Evolutionary conservation across 495 filamentous ascomycete species (phyloP), one percentile per base, ranked within the genome.

Genomic region (Penicillium alfredii): DNA sequence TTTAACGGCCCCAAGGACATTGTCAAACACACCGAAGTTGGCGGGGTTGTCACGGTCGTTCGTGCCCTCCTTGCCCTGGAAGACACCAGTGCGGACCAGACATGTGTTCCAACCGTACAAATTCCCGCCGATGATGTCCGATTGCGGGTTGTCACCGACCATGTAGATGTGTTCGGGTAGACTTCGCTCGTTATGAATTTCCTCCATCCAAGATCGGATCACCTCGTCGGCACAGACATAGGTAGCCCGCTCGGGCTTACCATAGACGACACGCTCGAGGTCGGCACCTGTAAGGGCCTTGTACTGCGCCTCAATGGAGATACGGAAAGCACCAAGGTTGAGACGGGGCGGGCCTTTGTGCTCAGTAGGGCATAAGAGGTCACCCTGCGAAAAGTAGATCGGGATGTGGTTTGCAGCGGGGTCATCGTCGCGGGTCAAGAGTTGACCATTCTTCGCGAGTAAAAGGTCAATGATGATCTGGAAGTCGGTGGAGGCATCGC

Each of bases 391-490:
- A 68, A 84, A 84, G 63, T 85, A 82, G 67, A 77, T 80, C 40
- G 84, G 84, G 47, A 88, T 85, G 27, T 80, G 74, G 48, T 75
- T 68, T 8, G 73, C 70, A 13, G 79, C 66, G 7, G 82, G 80
- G 53, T 84, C 82, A 56, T 78, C 73, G 24, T 82, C 77, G n/a
- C 73, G 61, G 18, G 84, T 88, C 22, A 72, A 65, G 11, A 86
- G 60, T 34, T 74, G 74, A 39, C 84, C 84, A 38, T 86, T 68
- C 58, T 86, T 76, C 18, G 81, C 78, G 3, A 81, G 75, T 10
- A 89, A 64, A 23, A 89, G 70, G 56, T 92, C 86, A 45, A 92
- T 77, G 58, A 89, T 88, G 56, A 92, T 82, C 58, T 89, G 85
- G 54, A 83, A 72, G 56, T 92, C 86, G 19, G 83, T 85, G 18